phyloP scores from a whole-genome alignment of 2,329 filamentous ascomycete genomes.

The Ascosphaera acerosa region DNA sequence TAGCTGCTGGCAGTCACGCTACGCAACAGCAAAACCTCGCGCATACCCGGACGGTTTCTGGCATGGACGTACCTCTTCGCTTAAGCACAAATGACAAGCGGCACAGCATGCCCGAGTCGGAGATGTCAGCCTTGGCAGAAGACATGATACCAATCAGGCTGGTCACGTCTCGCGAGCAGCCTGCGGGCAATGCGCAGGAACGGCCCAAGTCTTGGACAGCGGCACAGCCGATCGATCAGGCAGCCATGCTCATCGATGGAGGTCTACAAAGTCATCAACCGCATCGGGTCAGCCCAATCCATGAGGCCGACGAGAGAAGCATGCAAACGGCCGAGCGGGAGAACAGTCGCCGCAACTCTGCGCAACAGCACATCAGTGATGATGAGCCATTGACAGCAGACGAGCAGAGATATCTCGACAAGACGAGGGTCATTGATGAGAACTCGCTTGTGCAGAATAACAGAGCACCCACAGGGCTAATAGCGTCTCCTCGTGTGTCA shows the following conservation, averaged over 20 bases:
- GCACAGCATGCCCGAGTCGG: background rate
- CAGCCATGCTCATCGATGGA: slow-evolving; percentile 1
- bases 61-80: background rate
- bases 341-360: slow-evolving; percentile 70
- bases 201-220: no score
- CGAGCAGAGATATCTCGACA: slow-evolving; percentile 25
- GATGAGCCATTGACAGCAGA: slow-evolving; percentile 26
- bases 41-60: slow-evolving; percentile 32
- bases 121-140: background rate
- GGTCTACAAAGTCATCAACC: slow-evolving; percentile 3
- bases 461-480: slow-evolving; percentile 18
- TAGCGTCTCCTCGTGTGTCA: slow-evolving; percentile 20
- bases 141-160: slow-evolving; percentile 1
- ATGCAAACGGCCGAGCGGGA: slow-evolving; percentile 25
- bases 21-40: slow-evolving; percentile 31
- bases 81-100: background rate
- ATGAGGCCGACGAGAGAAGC: slow-evolving; percentile 10
- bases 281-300: slow-evolving; percentile 12
- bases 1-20: slow-evolving; percentile 7
- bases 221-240: no score
- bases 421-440: slow-evolving; percentile 34
- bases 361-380: slow-evolving; percentile 61
- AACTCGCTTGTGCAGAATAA: slow-evolving; percentile 20
- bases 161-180: background rate
- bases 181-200: no score